Percentiles rank a stretch among this genome's conserved stretches.
Conservation (phyloP, 2,329 filamentous ascomycete genomes). For the Talaromyces marneffei region DNA sequence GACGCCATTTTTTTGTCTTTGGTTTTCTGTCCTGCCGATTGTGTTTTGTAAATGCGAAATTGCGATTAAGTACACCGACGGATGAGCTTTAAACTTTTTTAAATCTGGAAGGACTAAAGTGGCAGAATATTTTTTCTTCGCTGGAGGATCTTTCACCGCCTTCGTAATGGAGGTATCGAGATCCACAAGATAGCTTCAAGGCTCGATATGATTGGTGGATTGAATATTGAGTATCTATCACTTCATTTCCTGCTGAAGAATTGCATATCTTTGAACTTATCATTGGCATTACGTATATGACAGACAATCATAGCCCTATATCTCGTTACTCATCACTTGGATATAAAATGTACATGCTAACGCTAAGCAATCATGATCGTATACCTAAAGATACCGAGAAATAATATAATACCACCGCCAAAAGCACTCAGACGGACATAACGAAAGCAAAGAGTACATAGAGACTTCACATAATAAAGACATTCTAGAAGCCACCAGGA, state of each 20-base stretch:
- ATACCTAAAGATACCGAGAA: neutral
- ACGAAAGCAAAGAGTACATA: neutral
- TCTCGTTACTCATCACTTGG: neutral
- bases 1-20: conserved; percentile 52
- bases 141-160: neutral
- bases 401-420: neutral
- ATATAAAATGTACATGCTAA: neutral
- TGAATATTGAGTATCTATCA: neutral
- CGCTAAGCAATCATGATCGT: neutral
- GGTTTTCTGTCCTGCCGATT: neutral
- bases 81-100: conserved; percentile 2
- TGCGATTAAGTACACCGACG: neutral
- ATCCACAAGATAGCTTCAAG: neutral
- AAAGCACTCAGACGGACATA: neutral
- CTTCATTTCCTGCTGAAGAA: neutral
- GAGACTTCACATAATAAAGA: neutral
- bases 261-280: too few relatives aligned
- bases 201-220: neutral
- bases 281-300: too few relatives aligned
- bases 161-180: neutral
- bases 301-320: too few relatives aligned
- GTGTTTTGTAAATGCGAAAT: neutral
- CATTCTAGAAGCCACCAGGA: conserved; percentile 1
- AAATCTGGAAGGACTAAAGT: neutral
- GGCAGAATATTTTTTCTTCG: conserved; percentile 14